Conservation (phyloP, 2,329 filamentous ascomycete genomes). For the Hortaea werneckii region DNA sequence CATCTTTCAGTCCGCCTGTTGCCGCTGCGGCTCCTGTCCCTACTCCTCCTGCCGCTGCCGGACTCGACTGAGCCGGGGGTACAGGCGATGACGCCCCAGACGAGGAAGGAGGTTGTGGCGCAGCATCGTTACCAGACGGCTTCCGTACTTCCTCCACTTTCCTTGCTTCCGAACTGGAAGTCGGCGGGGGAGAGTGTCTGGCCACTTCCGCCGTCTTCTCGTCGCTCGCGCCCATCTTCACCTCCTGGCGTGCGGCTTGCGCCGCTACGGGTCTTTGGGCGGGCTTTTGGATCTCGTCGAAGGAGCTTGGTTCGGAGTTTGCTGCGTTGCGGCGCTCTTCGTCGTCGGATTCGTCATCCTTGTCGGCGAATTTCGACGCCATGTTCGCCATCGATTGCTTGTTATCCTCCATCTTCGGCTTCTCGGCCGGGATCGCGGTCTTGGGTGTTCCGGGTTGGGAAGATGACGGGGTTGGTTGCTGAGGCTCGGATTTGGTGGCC, state of each 20-base stretch:
- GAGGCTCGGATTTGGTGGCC: constrained; percentile 31
- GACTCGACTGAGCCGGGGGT: background rate
- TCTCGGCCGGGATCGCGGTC: constrained; percentile 28
- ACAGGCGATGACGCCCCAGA: background rate
- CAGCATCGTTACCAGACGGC: too few relatives aligned
- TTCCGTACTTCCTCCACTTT: too few relatives aligned
- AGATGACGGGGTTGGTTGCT: background rate
- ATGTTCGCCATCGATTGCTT: constrained; percentile 76
- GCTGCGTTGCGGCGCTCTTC: constrained; percentile 41
- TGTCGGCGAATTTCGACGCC: constrained; percentile 77
- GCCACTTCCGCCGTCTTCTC: constrained; percentile 7
- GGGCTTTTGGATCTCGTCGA: constrained; percentile 75
- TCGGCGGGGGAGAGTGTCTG: background rate
- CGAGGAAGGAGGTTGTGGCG: too few relatives aligned
- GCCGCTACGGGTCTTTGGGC: constrained; percentile 46
- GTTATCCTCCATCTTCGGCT: constrained; percentile 69
- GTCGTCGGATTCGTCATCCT: constrained; percentile 49
- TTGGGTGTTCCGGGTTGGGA: constrained; percentile 26
- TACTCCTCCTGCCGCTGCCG: too few relatives aligned
- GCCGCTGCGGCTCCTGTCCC: too few relatives aligned
- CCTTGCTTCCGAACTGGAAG: background rate
- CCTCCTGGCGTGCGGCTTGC: constrained; percentile 12
- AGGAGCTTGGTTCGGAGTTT: constrained; percentile 58
- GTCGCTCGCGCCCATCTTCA: constrained; percentile 7
- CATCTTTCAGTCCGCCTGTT: constrained; percentile 49